Evolutionary conservation across 331 rosid genomes (phyloP).

Genomic region (Stylosanthes scabra): DNA sequence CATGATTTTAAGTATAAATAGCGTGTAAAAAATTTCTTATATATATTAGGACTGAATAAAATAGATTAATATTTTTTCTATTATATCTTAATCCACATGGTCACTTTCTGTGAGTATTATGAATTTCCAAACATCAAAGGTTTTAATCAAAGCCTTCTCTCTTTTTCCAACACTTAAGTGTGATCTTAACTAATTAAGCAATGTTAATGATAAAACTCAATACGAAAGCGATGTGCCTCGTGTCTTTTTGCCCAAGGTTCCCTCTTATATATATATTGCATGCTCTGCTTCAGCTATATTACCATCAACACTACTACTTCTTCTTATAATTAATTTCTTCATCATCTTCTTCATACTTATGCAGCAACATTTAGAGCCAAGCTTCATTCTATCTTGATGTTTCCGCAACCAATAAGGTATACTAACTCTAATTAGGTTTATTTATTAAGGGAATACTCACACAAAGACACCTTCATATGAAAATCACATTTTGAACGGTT

Average conservation of each 20-base stretch:
- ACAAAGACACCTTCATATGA: no score
- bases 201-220: constrained; percentile 39
- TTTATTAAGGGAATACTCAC: no score
- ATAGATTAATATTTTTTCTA: not conserved
- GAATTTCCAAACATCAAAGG: constrained; percentile 28
- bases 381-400: constrained; percentile 35
- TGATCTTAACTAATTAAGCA: constrained; percentile 27
- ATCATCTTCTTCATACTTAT: no score
- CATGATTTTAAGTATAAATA: no score
- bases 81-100: constrained; percentile 27
- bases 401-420: constrained; percentile 3
- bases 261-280: constrained; percentile 48
- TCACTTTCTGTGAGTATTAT: constrained; percentile 9
- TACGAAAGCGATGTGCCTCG: constrained; percentile 41
- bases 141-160: not conserved
- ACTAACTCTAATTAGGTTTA: no score
- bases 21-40: no score
- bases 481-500: no score
- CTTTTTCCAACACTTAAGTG: constrained; percentile 16
- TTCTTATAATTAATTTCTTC: constrained; percentile 13
- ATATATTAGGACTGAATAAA: no score
- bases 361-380: constrained; percentile 39
- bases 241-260: constrained; percentile 17
- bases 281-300: constrained; percentile 27
- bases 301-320: constrained; percentile 34